Evolutionary conservation across 2,329 filamentous ascomycete genomes (phyloP), one percentile per base, ranked within the genome.

Genomic region (Apiospora sp.): DNA sequence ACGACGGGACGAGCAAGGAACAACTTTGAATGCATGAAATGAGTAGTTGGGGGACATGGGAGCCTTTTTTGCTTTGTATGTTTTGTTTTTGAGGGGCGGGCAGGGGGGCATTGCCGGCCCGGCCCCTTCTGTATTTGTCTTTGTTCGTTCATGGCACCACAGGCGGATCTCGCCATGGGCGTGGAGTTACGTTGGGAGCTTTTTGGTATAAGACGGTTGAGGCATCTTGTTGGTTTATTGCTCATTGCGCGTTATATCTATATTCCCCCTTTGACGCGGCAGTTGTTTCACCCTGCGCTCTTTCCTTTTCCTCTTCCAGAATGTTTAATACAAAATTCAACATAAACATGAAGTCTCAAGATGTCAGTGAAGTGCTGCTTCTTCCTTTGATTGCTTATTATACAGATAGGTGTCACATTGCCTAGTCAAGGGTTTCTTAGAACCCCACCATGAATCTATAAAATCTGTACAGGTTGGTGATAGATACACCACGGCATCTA

Each of bases 101-200:
- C 8, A 13, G 10, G 34, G 34, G 49, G n/a, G 49, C n/a, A 10
- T 7, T n/a, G 16, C 58, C 37, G 37, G 3, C 16, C 19, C 58
- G 51, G 30, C 58, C 22, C 34, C 41, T 64, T 64, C 72, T 51
- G 12, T 69, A 68, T 34, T 37, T 71, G 72, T 71, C 64, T 37
- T 34, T 46, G 61, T 37, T 41, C 16, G 58, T 24, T 64, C 30
- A n/a, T 64, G n/a, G 58, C 13, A n/a, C 34, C 30, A n/a, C 22
- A 41, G 58, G 22, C 22, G 58, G 34, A 41, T 41, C 19, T 64
- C 41, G 58, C 49, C 71, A 67, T 71, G 70, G 71, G 70, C 71
- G 74, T 44, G 74, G 69, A 69, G 72, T 75, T 75, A 24, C 30
- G n/a, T 64, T 22, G 58, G 22, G 54, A 37, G 58, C 58, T 41